Percentiles rank a stretch among this genome's conserved stretches.
phyloP scores from a whole-genome alignment of 768 basidiomycete genomes.

The Phlebiopsis gigantea region DNA sequence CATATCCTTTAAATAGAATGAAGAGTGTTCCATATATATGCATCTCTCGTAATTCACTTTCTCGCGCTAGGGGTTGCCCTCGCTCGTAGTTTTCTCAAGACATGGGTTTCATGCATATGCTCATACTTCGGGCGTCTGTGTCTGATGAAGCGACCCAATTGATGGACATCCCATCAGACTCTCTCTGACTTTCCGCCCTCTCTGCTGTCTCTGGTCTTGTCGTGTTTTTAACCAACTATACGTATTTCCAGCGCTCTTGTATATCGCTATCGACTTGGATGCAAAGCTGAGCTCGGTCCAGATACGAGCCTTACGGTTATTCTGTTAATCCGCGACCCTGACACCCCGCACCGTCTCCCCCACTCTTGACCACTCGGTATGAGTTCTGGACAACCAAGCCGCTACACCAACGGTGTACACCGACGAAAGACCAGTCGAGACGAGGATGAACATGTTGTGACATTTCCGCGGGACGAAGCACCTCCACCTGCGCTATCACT shows the following conservation, averaged over 20 bases:
- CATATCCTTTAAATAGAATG: no score
- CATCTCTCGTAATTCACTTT: no score
- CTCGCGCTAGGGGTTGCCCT: no score
- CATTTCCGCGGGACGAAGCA: conserved; percentile 16
- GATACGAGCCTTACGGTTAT: no score
- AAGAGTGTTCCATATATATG: no score
- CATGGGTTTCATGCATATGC: not conserved
- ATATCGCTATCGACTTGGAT: not conserved
- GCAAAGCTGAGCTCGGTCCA: no score
- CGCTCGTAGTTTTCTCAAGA: no score
- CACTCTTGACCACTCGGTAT: not conserved
- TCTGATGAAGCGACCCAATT: not conserved
- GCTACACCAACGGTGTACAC: conserved; percentile 15
- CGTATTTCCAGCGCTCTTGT: not conserved
- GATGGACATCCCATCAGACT: not conserved
- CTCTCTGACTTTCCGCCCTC: not conserved
- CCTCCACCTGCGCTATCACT: conserved; percentile 12
- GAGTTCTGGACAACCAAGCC: not conserved
- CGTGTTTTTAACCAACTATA: not conserved
- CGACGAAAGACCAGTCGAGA: conserved; percentile 33
- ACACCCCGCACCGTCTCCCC: not conserved
- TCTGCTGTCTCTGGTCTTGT: not conserved
- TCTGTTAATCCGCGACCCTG: not conserved
- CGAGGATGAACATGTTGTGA: conserved; percentile 25
- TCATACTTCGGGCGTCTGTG: not conserved